Percentiles rank a stretch among this genome's conserved stretches.
phyloP scores from a whole-genome alignment of 2,329 filamentous ascomycete species.

The Penicillium concentricum region DNA sequence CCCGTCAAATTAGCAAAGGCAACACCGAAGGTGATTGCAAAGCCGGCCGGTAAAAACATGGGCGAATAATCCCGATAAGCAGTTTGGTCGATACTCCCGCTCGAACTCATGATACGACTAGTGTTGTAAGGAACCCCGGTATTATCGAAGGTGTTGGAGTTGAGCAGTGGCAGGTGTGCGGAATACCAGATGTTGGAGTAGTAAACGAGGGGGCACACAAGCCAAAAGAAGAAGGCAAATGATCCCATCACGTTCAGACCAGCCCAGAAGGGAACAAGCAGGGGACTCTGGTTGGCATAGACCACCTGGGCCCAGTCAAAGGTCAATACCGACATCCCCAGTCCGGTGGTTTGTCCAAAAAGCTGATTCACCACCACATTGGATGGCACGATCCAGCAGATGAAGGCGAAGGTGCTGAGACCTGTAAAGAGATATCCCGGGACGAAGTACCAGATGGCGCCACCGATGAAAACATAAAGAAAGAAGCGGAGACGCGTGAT shows the following conservation, averaged over 20 bases:
- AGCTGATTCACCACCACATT: constrained; percentile 69
- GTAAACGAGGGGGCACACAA: constrained; percentile 45
- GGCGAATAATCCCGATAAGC: constrained; percentile 66
- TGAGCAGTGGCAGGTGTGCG: constrained; percentile 62
- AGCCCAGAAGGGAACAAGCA: constrained; percentile 62
- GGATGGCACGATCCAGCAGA: constrained; percentile 68
- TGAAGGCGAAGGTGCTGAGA: constrained; percentile 67
- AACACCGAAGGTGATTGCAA: constrained; percentile 55
- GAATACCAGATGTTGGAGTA: constrained; percentile 58
- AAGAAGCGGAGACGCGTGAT: constrained; percentile 41
- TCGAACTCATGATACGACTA: constrained; percentile 56
- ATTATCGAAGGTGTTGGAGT: constrained; percentile 64
- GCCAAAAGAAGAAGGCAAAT: constrained; percentile 46
- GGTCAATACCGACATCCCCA: constrained; percentile 68
- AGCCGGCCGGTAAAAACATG: constrained; percentile 63
- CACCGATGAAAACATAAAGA: constrained; percentile 32
- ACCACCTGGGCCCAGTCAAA: constrained; percentile 75
- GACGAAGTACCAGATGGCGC: constrained; percentile 39
- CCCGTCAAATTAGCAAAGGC: constrained; percentile 67
- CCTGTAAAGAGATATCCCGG: constrained; percentile 69
- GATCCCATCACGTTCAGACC: constrained; percentile 45
- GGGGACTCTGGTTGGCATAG: constrained; percentile 65
- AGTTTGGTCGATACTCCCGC: constrained; percentile 58
- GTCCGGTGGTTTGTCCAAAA: constrained; percentile 66
- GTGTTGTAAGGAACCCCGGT: constrained; percentile 61